A percentile compares a stretch with the other conserved stretches of the same genome.
phyloP scores from a whole-genome alignment of 2,329 filamentous ascomycete genomes.

The Microcyclospora tardicrescens region DNA sequence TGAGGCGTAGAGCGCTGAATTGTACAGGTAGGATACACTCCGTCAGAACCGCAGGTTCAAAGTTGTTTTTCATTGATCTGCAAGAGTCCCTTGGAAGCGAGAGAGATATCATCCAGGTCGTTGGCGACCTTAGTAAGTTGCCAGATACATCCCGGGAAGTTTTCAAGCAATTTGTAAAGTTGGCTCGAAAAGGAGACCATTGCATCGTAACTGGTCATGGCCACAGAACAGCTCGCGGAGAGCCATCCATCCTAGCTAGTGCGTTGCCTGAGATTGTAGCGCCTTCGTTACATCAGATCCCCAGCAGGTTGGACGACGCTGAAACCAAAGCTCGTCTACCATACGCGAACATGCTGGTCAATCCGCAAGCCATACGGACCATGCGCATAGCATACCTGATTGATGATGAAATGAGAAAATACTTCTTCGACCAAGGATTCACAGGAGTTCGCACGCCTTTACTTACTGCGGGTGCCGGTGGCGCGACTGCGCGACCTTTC shows the following conservation, averaged over 20 bases:
- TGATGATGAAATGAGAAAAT: conserved; percentile 59
- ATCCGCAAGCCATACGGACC: conserved; percentile 52
- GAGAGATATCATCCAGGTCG: conserved; percentile 58
- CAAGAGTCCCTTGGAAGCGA: conserved; percentile 41
- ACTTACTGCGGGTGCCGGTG: conserved; percentile 68
- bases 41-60: conserved; percentile 58
- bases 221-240: conserved; percentile 55
- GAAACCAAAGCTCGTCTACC: conserved; percentile 64
- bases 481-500: conserved; percentile 78
- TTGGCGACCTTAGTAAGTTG: conserved; percentile 52
- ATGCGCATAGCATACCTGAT: conserved; percentile 40
- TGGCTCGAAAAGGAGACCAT: conserved; percentile 70
- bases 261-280: conserved; percentile 59
- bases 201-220: conserved; percentile 57
- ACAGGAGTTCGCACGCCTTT: conserved; percentile 87
- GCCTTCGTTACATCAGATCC: conserved; percentile 68
- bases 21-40: conserved; percentile 58
- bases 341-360: conserved; percentile 77
- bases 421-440: conserved; percentile 59
- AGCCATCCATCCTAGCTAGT: conserved; percentile 59
- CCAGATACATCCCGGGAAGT: conserved; percentile 24
- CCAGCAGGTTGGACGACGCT: conserved; percentile 53
- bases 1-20: neutral
- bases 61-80: conserved; percentile 75
- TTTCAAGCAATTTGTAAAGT: conserved; percentile 49